A percentile compares a stretch with the other conserved stretches of the same genome.
Evolutionary conservation across 768 basidiomycete species (phyloP).

Genomic region (Termitomyces sp.): DNA sequence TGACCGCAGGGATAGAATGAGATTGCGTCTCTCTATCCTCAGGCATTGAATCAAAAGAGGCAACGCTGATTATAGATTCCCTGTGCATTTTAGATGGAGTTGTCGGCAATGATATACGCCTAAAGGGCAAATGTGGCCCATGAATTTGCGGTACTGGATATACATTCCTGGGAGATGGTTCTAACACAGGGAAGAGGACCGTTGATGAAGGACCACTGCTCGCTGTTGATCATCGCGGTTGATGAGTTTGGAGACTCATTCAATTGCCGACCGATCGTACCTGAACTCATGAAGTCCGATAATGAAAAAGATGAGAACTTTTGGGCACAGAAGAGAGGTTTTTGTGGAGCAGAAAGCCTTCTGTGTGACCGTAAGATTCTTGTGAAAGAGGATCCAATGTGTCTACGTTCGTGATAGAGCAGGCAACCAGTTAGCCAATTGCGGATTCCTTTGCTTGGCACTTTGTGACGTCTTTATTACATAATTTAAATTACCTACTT

Average conservation of each 20-base stretch:
- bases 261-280: slow-evolving; percentile 3
- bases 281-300: slow-evolving; percentile 3
- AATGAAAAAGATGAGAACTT: neutral
- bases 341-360: neutral
- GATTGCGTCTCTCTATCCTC: slow-evolving; percentile 40
- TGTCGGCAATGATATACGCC: slow-evolving; percentile 59
- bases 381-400: neutral
- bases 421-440: too few species aligned
- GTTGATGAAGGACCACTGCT: slow-evolving; percentile 14
- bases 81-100: slow-evolving; percentile 50
- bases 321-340: neutral
- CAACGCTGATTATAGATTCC: slow-evolving; percentile 65
- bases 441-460: too few species aligned
- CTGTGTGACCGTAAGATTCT: neutral
- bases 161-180: slow-evolving; percentile 14
- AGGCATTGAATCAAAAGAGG: slow-evolving; percentile 69
- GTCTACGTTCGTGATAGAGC: too few species aligned
- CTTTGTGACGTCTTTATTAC: too few species aligned
- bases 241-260: neutral
- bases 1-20: slow-evolving; percentile 26
- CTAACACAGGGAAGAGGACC: slow-evolving; percentile 25
- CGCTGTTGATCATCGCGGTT: slow-evolving; percentile 5
- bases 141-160: slow-evolving; percentile 30
- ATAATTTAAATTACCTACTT: too few species aligned
- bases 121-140: slow-evolving; percentile 54